Evolutionary conservation across 1,284 basidiomycete genomes (phyloP).

Genomic region (Porogramme epimiltina): DNA sequence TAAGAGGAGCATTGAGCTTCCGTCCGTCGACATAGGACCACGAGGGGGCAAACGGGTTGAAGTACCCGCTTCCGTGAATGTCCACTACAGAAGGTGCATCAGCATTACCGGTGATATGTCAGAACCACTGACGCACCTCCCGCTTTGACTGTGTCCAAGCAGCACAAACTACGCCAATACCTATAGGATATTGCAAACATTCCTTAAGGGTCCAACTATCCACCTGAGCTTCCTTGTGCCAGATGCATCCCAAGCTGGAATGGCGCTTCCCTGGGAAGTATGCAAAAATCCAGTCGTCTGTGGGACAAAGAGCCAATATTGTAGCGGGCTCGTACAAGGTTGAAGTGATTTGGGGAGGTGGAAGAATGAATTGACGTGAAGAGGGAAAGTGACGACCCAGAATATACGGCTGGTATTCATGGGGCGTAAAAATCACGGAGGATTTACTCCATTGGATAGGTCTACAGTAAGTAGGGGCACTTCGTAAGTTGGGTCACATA

Average conservation of each 20-base stretch:
- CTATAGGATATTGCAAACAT: constrained; percentile 52
- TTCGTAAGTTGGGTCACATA: too few relatives aligned
- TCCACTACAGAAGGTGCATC: constrained; percentile 28
- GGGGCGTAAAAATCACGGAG: constrained; percentile 67
- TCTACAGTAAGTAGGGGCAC: constrained; percentile 43
- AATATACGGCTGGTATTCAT: constrained; percentile 59
- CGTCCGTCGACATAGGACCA: constrained; percentile 28
- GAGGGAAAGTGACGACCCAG: constrained; percentile 70
- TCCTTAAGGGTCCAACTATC: constrained; percentile 67
- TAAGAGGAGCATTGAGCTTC: constrained; percentile 30
- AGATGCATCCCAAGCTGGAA: constrained; percentile 65
- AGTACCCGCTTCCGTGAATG: constrained; percentile 28
- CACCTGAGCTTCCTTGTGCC: constrained; percentile 56
- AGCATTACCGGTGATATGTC: neutral
- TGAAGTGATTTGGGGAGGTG: constrained; percentile 49
- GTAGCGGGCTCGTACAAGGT: constrained; percentile 61
- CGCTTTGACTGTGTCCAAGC: constrained; percentile 62
- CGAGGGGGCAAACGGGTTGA: constrained; percentile 33
- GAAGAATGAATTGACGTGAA: constrained; percentile 60
- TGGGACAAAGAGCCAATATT: constrained; percentile 58
- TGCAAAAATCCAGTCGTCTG: constrained; percentile 69
- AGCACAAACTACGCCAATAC: constrained; percentile 59
- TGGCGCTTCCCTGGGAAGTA: constrained; percentile 63
- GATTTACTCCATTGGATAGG: constrained; percentile 71
- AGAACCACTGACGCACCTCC: constrained; percentile 46